phyloP scores from a whole-genome alignment of 768 basidiomycete species.

The Trametes punicea region DNA sequence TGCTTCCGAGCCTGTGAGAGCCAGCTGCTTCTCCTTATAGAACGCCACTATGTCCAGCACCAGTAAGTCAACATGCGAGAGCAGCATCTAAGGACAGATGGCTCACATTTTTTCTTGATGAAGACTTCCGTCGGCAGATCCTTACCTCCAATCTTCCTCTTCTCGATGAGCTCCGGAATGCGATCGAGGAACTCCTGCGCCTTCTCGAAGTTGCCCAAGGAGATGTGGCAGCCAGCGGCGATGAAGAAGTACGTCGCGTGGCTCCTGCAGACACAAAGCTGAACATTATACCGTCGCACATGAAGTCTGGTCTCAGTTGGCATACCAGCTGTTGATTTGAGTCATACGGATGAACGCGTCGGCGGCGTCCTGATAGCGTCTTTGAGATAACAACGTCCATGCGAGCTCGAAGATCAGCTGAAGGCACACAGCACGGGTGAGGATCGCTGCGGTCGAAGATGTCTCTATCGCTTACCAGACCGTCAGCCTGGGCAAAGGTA shows the following conservation, averaged over 20 bases:
- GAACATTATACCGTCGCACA: not conserved
- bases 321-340: constrained; percentile 67
- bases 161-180: constrained; percentile 58
- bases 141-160: constrained; percentile 61
- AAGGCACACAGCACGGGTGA: not conserved
- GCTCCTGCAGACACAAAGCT: constrained; percentile 43
- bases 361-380: constrained; percentile 65
- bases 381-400: constrained; percentile 66
- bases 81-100: not conserved
- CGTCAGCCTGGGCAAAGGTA: constrained; percentile 69
- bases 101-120: constrained; percentile 72
- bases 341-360: constrained; percentile 62
- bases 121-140: constrained; percentile 73
- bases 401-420: constrained; percentile 76
- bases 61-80: not conserved
- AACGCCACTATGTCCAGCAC: constrained; percentile 54
- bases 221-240: constrained; percentile 70
- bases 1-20: constrained; percentile 49
- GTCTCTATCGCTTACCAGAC: constrained; percentile 43
- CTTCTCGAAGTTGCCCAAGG: constrained; percentile 49
- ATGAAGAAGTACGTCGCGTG: constrained; percentile 79
- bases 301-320: not conserved
- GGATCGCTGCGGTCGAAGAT: not conserved
- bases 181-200: constrained; percentile 60
- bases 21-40: constrained; percentile 65